Conservation (phyloP, 345 rosid genomes). For the Isatis tinctoria region DNA sequence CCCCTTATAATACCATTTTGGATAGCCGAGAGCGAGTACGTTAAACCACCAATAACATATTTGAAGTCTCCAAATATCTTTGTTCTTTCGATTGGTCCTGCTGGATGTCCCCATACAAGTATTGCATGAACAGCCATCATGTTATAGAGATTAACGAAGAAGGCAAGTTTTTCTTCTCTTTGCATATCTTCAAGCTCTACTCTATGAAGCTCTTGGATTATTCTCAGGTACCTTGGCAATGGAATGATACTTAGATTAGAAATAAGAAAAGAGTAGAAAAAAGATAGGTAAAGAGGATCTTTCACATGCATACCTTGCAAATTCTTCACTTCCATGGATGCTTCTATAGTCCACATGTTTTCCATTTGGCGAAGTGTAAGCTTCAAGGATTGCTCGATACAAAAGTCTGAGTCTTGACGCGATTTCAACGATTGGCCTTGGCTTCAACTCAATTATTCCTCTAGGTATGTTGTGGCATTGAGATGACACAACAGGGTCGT, state of each 20-base stretch:
- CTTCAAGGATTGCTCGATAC: slow-evolving; percentile 64
- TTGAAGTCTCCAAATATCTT: slow-evolving; percentile 70
- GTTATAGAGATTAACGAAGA: slow-evolving; percentile 80
- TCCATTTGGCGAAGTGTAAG: slow-evolving; percentile 71
- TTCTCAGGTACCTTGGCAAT: slow-evolving; percentile 59
- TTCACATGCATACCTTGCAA: slow-evolving; percentile 60
- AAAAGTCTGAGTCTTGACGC: slow-evolving; percentile 65
- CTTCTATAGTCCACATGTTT: slow-evolving; percentile 83
- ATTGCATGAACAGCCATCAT: slow-evolving; percentile 89
- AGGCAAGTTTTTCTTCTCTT: slow-evolving; percentile 78
- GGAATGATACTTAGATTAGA: not conserved
- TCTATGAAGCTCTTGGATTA: slow-evolving; percentile 79
- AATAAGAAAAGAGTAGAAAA: not conserved
- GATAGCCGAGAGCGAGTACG: slow-evolving; percentile 76
- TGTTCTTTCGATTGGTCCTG: slow-evolving; percentile 65
- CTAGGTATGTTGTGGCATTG: slow-evolving; percentile 80
- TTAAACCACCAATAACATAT: slow-evolving; percentile 70
- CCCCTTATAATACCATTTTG: slow-evolving; percentile 81
- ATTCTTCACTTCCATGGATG: slow-evolving; percentile 92
- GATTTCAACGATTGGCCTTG: slow-evolving; percentile 62
- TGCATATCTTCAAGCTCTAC: slow-evolving; percentile 57
- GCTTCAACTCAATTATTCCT: slow-evolving; percentile 73
- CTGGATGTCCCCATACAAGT: slow-evolving; percentile 67
- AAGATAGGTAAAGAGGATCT: not conserved
- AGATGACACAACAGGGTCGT: slow-evolving; percentile 68